A percentile compares a stretch with the other conserved stretches of the same genome.
These are phyloP conservation scores for Litsea cubeba DNA, from an alignment of 164 flowering plant genomes.

Conservation along the genomic window DNA sequence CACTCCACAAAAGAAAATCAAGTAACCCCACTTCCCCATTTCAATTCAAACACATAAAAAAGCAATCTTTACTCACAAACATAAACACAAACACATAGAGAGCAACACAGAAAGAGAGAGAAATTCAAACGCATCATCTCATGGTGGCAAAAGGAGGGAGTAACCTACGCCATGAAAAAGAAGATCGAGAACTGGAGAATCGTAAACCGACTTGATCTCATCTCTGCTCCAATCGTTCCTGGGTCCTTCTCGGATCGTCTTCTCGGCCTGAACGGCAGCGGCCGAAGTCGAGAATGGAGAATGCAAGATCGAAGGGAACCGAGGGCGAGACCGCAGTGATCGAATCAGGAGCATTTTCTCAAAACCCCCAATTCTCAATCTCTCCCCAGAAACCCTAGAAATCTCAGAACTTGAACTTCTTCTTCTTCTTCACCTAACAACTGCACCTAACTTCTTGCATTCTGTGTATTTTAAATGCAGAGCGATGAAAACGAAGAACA, in stretches of 20 bases:
- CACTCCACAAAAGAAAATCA: too few relatives aligned
- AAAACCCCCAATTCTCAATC: too few relatives aligned
- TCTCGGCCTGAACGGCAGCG: conserved; percentile 75
- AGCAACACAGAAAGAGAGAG: background rate
- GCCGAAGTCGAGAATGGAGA: conserved; percentile 37
- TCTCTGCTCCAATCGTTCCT: conserved; percentile 73
- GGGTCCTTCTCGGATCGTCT: conserved; percentile 64
- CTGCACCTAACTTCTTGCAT: too few relatives aligned
- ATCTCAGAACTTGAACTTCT: background rate
- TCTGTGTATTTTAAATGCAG: too few relatives aligned
- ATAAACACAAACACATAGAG: background rate
- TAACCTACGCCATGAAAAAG: conserved; percentile 85
- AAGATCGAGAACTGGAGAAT: conserved; percentile 92
- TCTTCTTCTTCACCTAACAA: too few relatives aligned
- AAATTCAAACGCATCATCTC: background rate
- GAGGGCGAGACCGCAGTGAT: conserved; percentile 12
- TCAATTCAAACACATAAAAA: background rate
- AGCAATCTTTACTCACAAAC: background rate
- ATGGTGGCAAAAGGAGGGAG: background rate
- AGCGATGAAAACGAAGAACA: too few relatives aligned
- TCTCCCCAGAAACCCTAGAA: background rate
- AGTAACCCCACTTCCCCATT: background rate
- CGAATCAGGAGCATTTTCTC: conserved; percentile 20
- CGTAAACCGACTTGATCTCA: conserved; percentile 65
- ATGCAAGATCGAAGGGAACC: background rate